Conservation (phyloP, 176 grass and related monocot species). For the Eragrostis curvula region DNA sequence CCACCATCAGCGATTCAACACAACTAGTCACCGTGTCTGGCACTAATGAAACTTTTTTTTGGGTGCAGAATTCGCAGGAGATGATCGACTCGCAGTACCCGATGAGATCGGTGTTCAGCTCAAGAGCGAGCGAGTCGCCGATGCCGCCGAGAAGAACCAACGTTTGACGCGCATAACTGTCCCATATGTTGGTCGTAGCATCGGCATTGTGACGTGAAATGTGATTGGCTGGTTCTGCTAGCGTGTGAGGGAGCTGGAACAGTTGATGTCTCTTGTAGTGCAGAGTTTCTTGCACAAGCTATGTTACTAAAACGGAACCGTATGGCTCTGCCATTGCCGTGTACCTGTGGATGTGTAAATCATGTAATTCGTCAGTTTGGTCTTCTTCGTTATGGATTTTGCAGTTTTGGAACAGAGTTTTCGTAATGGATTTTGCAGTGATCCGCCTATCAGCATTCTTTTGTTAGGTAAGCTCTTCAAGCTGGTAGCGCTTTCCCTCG, state of each 20-base stretch:
- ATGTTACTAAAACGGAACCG: conserved; percentile 10
- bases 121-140: conserved; percentile 40
- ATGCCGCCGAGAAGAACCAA: conserved; percentile 45
- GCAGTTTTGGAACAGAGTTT: neutral
- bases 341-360: conserved; percentile 19
- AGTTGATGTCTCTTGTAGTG: conserved; percentile 20
- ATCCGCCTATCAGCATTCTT: too few species aligned
- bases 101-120: conserved; percentile 51
- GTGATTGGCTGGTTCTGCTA: neutral
- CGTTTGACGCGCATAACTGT: neutral
- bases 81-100: conserved; percentile 45
- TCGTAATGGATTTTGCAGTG: conserved; percentile 1
- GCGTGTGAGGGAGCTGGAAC: conserved; percentile 19
- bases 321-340: conserved; percentile 16
- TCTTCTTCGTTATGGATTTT: neutral
- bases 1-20: neutral
- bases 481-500: too few species aligned
- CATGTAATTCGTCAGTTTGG: conserved; percentile 23
- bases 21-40: neutral
- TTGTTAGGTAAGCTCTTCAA: too few species aligned
- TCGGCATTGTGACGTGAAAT: neutral
- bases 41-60: neutral
- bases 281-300: conserved; percentile 15
- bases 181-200: neutral
- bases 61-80: conserved; percentile 33